Base-by-base conservation (phyloP, 352 stramenopile genomes). In the Lagenidium sp. region DNA sequence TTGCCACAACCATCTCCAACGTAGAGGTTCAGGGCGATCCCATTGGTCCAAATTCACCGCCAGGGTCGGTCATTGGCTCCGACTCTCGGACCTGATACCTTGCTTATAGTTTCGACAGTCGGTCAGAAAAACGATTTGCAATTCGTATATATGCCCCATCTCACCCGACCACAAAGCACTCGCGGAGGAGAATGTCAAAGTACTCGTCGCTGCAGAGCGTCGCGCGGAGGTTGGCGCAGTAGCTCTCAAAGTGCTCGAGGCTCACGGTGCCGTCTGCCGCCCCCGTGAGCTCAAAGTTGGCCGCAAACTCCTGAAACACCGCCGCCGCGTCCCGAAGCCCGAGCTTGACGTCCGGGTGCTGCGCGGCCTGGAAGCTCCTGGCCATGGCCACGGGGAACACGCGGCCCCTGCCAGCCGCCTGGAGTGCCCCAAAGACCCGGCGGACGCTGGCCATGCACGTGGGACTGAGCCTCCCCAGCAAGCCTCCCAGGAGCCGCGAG, bases 271-370 rank as follows among this genome's bases (percentile, higher is more conserved):
- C 69, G 35, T 80, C 63, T 3, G 54, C 36, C 1, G 35, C 36
- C 4, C 57, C 55, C 7, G 73, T 60, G 32, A 89, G 41, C 42
- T 89, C 76, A 35, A 89, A 71, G 49, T 63, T 81, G 25, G 59
- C 26, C 0, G 76, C 76, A 53, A 89, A 89, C 42, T 86, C 73
- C 41, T 85, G 68, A 50, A 86, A 90, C 4, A 75, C 63, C 1
- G 72, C 47, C 1, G 57, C 57, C 0, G 57, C 52, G 0, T 55
- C 44, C 4, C 41, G 32, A 1, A 80, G 54, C 0, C 77, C 77
- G 1, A 85, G 57, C 36, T 64, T 49, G 22, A 87, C 77, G 42
- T 80, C 65, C 4, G 71, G 69, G 47, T 87, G 77, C 16, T 63
- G 62, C 0, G 50, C 44, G 6, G 74, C 71, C 36, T 82, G 58